Base-by-base conservation (phyloP, 805 yeast species). In the Candida xyloterini region DNA sequence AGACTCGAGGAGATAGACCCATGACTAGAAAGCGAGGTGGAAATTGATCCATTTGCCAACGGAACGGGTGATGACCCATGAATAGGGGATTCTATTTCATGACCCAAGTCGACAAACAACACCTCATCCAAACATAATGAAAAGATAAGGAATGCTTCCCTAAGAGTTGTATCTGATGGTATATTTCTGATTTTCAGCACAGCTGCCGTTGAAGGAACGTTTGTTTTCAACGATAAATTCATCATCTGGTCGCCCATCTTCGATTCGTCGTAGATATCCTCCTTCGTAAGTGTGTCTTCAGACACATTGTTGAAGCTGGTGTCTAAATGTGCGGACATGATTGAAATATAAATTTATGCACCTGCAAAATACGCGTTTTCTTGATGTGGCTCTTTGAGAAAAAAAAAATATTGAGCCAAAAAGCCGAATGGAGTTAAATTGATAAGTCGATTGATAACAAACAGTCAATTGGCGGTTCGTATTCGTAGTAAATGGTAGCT, bases 131-230 rank as follows among this genome's bases (percentile, higher is more conserved):
- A 63, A n/a, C 86, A 84, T 39, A 84, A 63, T 5, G 91, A 74
- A 56, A 84, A 84, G 7, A 84, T 70, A 11, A 81, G 67, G 34
- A 74, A 68, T 2, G 85, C 80, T 58, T 84, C 95, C 57, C 93
- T 73, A 25, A 70, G 48, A 2, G 84, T 60, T 21, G 84, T 65
- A 60, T 84, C 88, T 4, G 62, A 50, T 7, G 95, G 93, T 10
- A 81, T 55, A 53, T 81, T 81, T 49, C 67, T 66, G 35, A 84
- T 55, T 44, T 65, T 69, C 31, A 79, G 44, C 18, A 56, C 42
- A 5, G 47, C 50, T 15, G 49, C 33, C 5, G 49, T 11, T 2
- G 47, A 33, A 10, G 45, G 22, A 23, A 24, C 33, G 10, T 32
- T 15, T 20, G 48, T 40, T n/a, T 43, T 46, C 36, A 51, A 32